Conservation (phyloP, 352 stramenopile species). For the Phytopythium cucurbitacearum region DNA sequence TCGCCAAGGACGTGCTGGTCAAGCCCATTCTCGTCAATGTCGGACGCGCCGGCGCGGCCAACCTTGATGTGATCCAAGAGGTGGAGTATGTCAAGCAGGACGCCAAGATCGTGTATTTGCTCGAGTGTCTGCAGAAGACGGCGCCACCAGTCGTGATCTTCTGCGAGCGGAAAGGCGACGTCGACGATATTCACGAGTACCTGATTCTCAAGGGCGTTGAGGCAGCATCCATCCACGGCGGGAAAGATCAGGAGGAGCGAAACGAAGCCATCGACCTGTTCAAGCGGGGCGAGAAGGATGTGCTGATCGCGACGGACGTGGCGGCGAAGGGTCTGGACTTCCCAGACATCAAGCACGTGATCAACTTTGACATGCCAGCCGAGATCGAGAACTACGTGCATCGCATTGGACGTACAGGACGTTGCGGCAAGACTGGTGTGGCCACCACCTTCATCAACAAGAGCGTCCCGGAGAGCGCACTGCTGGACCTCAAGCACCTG, state of each 20-base stretch:
- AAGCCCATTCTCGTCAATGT: slow-evolving; percentile 98
- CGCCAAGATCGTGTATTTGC: slow-evolving; percentile 98
- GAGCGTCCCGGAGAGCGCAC: slow-evolving; percentile 89
- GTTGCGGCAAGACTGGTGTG: slow-evolving; percentile 96
- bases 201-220: slow-evolving; percentile 96
- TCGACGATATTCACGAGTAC: slow-evolving; percentile 99
- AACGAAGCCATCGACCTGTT: slow-evolving; percentile 96
- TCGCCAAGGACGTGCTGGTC: slow-evolving; percentile 95
- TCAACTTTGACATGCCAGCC: slow-evolving; percentile 99
- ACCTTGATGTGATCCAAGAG: slow-evolving; percentile 99
- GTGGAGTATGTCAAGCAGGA: slow-evolving; percentile 99
- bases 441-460: slow-evolving; percentile 99
- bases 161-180: slow-evolving; percentile 95
- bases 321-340: slow-evolving; percentile 99
- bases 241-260: slow-evolving; percentile 97
- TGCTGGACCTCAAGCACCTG: slow-evolving; percentile 98
- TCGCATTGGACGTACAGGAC: slow-evolving; percentile 97
- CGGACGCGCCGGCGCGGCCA: slow-evolving; percentile 95
- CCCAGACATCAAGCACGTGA: slow-evolving; percentile 99
- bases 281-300: slow-evolving; percentile 94
- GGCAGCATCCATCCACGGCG: slow-evolving; percentile 95
- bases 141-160: slow-evolving; percentile 98
- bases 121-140: slow-evolving; percentile 99
- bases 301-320: slow-evolving; percentile 98
- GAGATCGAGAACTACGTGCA: slow-evolving; percentile 99